These are phyloP conservation scores for Mitragyna speciosa DNA, from an alignment of 257 asterid species.

Conservation along the genomic window DNA sequence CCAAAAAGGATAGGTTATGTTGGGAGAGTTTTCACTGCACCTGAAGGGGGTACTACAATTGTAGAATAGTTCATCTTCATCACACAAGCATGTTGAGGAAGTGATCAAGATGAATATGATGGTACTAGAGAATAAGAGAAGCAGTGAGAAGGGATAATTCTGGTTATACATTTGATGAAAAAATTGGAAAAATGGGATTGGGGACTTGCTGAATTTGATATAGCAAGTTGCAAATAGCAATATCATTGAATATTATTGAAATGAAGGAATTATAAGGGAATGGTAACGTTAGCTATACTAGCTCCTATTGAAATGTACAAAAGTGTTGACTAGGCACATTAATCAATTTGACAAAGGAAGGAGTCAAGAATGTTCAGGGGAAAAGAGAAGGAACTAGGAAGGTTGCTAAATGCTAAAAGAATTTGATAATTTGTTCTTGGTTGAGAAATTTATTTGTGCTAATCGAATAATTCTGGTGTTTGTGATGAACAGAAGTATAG, in stretches of 20 bases:
- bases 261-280: background rate
- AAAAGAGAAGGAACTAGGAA: background rate
- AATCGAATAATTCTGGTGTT: background rate
- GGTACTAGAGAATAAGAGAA: slow-evolving; percentile 9
- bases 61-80: slow-evolving; percentile 11
- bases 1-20: slow-evolving; percentile 47
- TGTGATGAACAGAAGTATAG: too few species aligned
- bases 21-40: slow-evolving; percentile 21
- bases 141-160: slow-evolving; percentile 3
- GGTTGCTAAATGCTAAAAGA: background rate
- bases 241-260: background rate
- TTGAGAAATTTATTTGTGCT: background rate
- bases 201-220: background rate
- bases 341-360: slow-evolving; percentile 6
- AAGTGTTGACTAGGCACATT: background rate
- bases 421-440: background rate
- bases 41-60: slow-evolving; percentile 11
- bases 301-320: background rate
- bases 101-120: slow-evolving; percentile 15
- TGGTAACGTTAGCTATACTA: background rate
- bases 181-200: background rate
- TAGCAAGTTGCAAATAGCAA: too few species aligned
- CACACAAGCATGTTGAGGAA: slow-evolving; percentile 2
- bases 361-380: background rate
- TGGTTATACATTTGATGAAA: slow-evolving; percentile 16